Base-by-base conservation (phyloP, 1,139 yeast genomes). In the Ashbya aceris region DNA sequence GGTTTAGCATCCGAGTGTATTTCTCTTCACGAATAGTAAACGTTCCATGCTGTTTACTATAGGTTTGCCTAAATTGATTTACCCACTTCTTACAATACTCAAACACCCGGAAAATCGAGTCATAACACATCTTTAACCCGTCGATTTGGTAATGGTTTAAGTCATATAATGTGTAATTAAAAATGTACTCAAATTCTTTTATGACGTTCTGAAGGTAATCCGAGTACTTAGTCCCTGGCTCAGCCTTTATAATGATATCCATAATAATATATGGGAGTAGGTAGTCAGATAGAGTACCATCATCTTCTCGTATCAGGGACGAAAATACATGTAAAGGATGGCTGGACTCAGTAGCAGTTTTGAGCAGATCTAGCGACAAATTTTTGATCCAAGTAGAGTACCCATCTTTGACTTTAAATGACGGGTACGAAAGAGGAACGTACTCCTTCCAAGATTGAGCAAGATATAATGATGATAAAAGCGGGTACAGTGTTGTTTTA, bases 61-160 rank as follows among this genome's bases (percentile, higher is more conserved):
- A 53, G 17, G 49, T 52, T 38, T 54, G 57, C 30, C 53, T 60
- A 44, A 51, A 60, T 27, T 67, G 58, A 5, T 73, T 68, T 7
- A 70, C 58, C 95, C 96, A 87, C 50, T 83, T 85, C 47, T 80
- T 77, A 46, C 89, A 75, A 56, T 89, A 87, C 55, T 93, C 98
- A 32, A 89, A 66, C 2, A 89, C 77, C 29, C 79, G 76, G 54
- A 91, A 85, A 0, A 89, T 73, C 0, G 86, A 70, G 47, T 83
- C 83, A 53, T 78, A 81, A 49, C 86, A 80, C 40, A 76, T 68
- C 49, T 77, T 76, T 44, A 81, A 56, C 46, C 73, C 76, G 49
- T 81, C 87, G 14, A 73, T 63, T 45, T 67, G 68, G 37, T 76
- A 77, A 27, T 78, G 76, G 12, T 74, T 71, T 6, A 70, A 60